These are phyloP conservation scores for Bocquillonia castaneifolia DNA, from an alignment of 441 rosid species.

Conservation along the genomic window DNA sequence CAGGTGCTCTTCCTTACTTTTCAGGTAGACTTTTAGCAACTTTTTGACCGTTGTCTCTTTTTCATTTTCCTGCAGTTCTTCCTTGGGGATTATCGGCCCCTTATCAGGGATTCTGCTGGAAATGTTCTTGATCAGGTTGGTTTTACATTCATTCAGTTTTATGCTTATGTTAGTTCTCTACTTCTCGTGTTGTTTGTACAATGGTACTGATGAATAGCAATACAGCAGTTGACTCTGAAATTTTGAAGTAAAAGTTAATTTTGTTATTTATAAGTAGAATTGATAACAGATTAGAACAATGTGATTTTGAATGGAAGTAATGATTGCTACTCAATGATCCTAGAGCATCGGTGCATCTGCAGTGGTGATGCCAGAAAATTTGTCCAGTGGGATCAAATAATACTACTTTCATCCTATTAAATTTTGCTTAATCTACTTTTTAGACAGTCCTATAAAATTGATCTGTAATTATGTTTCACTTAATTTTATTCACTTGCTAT, in stretches of 20 bases:
- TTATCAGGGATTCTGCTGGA: conserved; percentile 67
- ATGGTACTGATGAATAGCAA: not conserved
- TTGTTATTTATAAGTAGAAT: not conserved
- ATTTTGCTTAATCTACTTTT: too few species aligned
- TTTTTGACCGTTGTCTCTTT: conserved; percentile 15
- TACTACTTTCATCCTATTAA: too few species aligned
- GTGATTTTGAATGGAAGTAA: too few species aligned
- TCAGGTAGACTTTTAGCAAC: not conserved
- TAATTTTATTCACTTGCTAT: too few species aligned
- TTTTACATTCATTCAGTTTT: conserved; percentile 17
- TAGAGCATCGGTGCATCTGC: too few species aligned
- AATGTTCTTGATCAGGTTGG: conserved; percentile 91
- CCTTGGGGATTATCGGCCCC: conserved; percentile 96
- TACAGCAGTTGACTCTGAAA: not conserved
- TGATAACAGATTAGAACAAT: too few species aligned
- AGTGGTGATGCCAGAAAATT: too few species aligned
- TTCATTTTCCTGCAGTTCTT: conserved; percentile 62
- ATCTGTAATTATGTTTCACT: too few species aligned
- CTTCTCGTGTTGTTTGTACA: not conserved
- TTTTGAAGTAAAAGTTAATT: not conserved
- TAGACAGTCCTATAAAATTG: too few species aligned
- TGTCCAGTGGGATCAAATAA: too few species aligned
- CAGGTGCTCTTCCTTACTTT: not conserved
- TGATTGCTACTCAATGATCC: too few species aligned
- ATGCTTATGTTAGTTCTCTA: not conserved